A percentile compares a stretch with the other conserved stretches of the same genome.
Conservation (phyloP, 2,329 filamentous ascomycete genomes). For the Colletotrichum liriopes region DNA sequence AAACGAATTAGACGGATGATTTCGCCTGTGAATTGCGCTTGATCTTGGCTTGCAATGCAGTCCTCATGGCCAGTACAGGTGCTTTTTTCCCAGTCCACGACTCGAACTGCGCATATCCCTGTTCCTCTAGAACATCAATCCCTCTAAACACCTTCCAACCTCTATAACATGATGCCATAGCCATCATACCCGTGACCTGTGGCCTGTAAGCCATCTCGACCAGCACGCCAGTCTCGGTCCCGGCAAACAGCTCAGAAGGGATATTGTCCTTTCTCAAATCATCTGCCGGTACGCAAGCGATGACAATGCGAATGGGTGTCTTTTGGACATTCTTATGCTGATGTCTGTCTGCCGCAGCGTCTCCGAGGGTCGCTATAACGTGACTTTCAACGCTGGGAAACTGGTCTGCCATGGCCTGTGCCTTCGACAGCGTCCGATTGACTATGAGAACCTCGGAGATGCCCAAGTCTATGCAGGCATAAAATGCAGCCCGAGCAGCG, state of each 20-base stretch:
- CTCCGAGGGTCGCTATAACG: not conserved
- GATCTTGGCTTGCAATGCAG: slow-evolving; percentile 11
- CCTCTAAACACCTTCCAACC: slow-evolving; percentile 10
- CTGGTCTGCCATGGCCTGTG: not conserved
- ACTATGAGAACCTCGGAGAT: slow-evolving; percentile 11
- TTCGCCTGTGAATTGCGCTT: not conserved
- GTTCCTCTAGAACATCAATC: slow-evolving; percentile 23
- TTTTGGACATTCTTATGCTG: not conserved
- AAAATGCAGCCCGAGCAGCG: slow-evolving; percentile 17
- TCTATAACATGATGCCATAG: not conserved
- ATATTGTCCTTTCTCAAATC: slow-evolving; percentile 2
- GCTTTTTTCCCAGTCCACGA: slow-evolving; percentile 13
- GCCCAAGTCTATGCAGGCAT: slow-evolving; percentile 8
- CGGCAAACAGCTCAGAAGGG: not conserved
- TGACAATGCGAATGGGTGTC: not conserved
- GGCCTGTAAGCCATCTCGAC: slow-evolving; percentile 22
- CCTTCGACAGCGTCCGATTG: slow-evolving; percentile 20
- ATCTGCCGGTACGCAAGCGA: slow-evolving; percentile 18
- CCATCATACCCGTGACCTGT: slow-evolving; percentile 19
- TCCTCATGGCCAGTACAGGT: slow-evolving; percentile 3
- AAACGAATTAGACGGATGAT: too few species aligned
- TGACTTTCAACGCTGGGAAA: not conserved
- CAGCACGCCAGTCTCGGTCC: slow-evolving; percentile 1
- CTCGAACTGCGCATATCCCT: slow-evolving; percentile 15
- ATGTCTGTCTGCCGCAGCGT: not conserved